Evolutionary conservation across 495 filamentous ascomycete species (phyloP).

Genomic region (Neurospora sp.): DNA sequence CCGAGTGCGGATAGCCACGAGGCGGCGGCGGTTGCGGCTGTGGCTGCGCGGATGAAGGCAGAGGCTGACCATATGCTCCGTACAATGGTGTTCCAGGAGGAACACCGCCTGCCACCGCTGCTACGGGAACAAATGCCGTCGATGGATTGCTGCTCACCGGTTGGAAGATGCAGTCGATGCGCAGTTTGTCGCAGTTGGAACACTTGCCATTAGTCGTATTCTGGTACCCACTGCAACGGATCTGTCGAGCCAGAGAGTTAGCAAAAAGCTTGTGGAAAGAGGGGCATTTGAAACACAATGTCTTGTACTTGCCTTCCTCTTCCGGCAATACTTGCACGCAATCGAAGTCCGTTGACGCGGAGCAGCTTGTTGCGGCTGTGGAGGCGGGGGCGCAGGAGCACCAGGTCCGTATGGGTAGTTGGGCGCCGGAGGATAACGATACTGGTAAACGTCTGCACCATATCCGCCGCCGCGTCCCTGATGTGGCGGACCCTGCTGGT

Average conservation of each 20-base stretch:
- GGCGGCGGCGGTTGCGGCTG: constrained; percentile 4
- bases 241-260: constrained; percentile 21
- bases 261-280: neutral
- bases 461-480: constrained; percentile 4
- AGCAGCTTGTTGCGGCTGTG: constrained; percentile 29
- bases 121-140: constrained; percentile 39
- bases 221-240: constrained; percentile 43
- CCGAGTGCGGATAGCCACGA: constrained; percentile 8
- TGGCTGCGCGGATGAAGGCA: constrained; percentile 16
- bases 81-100: constrained; percentile 39
- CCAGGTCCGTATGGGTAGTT: constrained; percentile 15
- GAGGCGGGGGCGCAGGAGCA: constrained; percentile 8
- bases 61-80: constrained; percentile 40
- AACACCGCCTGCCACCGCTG: constrained; percentile 34
- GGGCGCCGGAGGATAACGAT: constrained; percentile 10
- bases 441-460: constrained; percentile 1
- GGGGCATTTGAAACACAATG: neutral
- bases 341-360: constrained; percentile 42
- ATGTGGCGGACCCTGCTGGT: constrained; percentile 8
- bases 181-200: constrained; percentile 40
- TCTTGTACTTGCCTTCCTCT: constrained; percentile 32
- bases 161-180: constrained; percentile 42
- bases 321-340: constrained; percentile 40
- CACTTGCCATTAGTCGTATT: constrained; percentile 40
- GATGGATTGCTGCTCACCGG: constrained; percentile 37